Conservation (phyloP, 192 early-diverging fungal species). For the Chytriomyces confervae region DNA sequence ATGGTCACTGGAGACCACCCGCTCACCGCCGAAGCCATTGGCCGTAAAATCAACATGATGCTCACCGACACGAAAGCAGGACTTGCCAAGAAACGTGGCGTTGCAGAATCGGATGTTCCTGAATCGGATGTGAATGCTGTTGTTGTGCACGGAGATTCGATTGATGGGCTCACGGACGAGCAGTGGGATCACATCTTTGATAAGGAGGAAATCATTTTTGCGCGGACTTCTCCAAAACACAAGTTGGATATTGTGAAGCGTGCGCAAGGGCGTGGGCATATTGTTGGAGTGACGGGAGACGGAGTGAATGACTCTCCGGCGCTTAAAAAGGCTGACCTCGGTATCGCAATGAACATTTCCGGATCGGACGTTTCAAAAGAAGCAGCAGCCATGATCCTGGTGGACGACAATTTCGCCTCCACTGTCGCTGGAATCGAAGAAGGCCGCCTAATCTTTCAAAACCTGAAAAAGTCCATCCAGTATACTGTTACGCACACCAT, state of each 20-base stretch:
- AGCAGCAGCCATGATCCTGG: slow-evolving; percentile 92
- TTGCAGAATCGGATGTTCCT: slow-evolving; percentile 51
- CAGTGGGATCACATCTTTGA: slow-evolving; percentile 87
- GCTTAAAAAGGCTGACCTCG: slow-evolving; percentile 94
- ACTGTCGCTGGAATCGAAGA: slow-evolving; percentile 90
- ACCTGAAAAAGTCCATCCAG: slow-evolving; percentile 90
- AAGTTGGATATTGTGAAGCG: slow-evolving; percentile 93
- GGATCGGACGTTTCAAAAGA: slow-evolving; percentile 95
- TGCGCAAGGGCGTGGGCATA: slow-evolving; percentile 88
- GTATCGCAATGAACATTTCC: slow-evolving; percentile 95
- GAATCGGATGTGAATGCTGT: slow-evolving; percentile 73
- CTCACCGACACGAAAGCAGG: slow-evolving; percentile 82
- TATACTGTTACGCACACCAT: slow-evolving; percentile 78
- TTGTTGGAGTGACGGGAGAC: slow-evolving; percentile 96
- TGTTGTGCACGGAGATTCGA: slow-evolving; percentile 80
- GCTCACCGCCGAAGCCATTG: slow-evolving; percentile 90
- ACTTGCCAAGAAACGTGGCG: slow-evolving; percentile 74
- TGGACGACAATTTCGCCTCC: slow-evolving; percentile 97
- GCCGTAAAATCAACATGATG: slow-evolving; percentile 86
- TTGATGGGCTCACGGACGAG: slow-evolving; percentile 73
- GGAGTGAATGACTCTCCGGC: slow-evolving; percentile 95
- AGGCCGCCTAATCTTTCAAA: slow-evolving; percentile 93
- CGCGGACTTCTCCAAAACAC: slow-evolving; percentile 89
- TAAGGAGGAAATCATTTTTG: slow-evolving; percentile 81
- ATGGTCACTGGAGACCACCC: slow-evolving; percentile 98